Base-by-base conservation (phyloP, 352 stramenopile species). In the Elongisporangium senticosum region DNA sequence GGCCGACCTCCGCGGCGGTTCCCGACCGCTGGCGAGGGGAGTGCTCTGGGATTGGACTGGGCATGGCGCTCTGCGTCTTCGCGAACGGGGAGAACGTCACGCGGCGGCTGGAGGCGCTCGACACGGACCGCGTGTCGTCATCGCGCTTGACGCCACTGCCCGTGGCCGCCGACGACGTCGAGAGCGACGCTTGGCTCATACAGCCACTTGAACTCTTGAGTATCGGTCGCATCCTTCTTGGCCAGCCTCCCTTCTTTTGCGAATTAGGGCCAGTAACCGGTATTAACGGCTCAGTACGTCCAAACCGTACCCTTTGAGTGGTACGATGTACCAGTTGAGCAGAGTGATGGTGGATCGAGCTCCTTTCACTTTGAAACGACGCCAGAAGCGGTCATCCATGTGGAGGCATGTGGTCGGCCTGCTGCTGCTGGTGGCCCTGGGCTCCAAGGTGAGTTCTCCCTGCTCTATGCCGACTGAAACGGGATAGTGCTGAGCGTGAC, bases 41-140 rank as follows among this genome's bases (percentile, higher is more conserved):
- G 28, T 39, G 28, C 28, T 39, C 28, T 2, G 3, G 28, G 28
- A 39, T 39, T 14, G 28, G 28, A 39, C 28, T 39, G 1, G 28
- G 28, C 24, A 63, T 59, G 33, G 54, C 56, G 51, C 61, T 60
- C 14, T 71, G 64, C 60, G 69, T 62, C 59, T 86, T 86, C 6
- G 80, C 75, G 56, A 93, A 93, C 39, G 79, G 83, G 19, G 83
- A 93, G 63, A 93, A 93, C 24, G 73, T 89, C 51, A 93, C 83
- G 48, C 70, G 78, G 23, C 83, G 76, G 39, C 58, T 61, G 11
- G 48, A 24, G 4, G 65, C 48, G 13, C 48, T 48, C 50, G 17
- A 51, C 40, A 39, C 57, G 66, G 40, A 47, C 55, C 5, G 67
- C 53, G 14, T 52, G 10, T 62, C 53, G 65, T 77, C 7, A 39